Conservation (phyloP, 352 stramenopile species). For the Phytopythium delawarense region DNA sequence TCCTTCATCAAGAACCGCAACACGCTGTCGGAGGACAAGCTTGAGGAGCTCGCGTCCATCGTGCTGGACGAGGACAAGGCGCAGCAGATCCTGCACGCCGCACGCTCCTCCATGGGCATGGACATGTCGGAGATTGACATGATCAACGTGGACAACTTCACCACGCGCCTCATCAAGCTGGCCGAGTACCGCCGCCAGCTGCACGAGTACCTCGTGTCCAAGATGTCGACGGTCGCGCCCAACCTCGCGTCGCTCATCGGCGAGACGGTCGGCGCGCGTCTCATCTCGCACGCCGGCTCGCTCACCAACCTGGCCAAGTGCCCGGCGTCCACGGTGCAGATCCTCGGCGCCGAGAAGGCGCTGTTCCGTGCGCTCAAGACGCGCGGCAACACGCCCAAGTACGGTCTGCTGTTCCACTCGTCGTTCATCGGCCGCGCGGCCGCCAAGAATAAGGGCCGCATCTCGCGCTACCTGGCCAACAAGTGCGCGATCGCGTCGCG, state of each 20-base stretch:
- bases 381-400: constrained; percentile 99
- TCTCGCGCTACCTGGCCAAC: constrained; percentile 99
- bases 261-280: constrained; percentile 96
- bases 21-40: constrained; percentile 73
- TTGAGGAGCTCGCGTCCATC: constrained; percentile 89
- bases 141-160: constrained; percentile 99
- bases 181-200: constrained; percentile 97
- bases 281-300: constrained; percentile 99
- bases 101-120: constrained; percentile 98
- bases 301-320: constrained; percentile 99
- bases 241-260: constrained; percentile 99
- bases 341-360: constrained; percentile 99
- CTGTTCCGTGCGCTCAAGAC: constrained; percentile 99
- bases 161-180: constrained; percentile 97
- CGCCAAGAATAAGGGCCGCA: constrained; percentile 99
- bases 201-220: constrained; percentile 93
- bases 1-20: constrained; percentile 96
- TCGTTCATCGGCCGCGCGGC: constrained; percentile 99
- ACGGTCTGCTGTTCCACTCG: constrained; percentile 99
- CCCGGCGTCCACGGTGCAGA: constrained; percentile 99
- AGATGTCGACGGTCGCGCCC: constrained; percentile 98
- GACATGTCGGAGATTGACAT: constrained; percentile 99
- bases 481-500: constrained; percentile 99
- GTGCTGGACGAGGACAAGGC: constrained; percentile 97
- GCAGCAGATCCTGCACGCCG: constrained; percentile 93